A percentile compares a stretch with the other conserved stretches of the same genome.
phyloP scores from a whole-genome alignment of 352 stramenopile genomes.

The Phytophthora citricola region DNA sequence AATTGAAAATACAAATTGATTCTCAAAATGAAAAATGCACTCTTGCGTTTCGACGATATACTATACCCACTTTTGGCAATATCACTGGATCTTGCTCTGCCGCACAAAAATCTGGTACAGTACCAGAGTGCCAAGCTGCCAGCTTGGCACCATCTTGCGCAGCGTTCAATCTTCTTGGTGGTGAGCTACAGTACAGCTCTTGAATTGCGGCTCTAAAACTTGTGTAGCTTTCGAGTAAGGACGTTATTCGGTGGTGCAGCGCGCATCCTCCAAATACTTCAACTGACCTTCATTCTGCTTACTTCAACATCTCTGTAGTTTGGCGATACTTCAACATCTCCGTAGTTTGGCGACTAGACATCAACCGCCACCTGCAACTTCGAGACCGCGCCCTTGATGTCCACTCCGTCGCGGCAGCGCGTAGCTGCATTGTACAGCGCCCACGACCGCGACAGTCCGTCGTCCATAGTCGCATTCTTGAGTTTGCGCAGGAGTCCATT shows the following conservation, averaged over 20 bases:
- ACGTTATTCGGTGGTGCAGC: too few species aligned
- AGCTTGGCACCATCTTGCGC: too few species aligned
- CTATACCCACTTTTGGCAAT: not conserved
- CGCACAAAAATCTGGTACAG: not conserved
- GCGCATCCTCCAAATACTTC: conserved; percentile 7
- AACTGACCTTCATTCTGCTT: conserved; percentile 9
- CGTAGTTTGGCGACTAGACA: conserved; percentile 2
- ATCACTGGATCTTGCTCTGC: conserved; percentile 5
- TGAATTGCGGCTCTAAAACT: too few species aligned
- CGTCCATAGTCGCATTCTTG: conserved; percentile 60
- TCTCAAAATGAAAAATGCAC: not conserved
- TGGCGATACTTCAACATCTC: conserved; percentile 2
- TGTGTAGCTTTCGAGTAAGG: too few species aligned
- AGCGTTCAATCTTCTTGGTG: too few species aligned
- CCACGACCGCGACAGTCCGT: conserved; percentile 66
- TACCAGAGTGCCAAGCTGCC: too few species aligned
- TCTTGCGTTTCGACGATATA: conserved; percentile 4
- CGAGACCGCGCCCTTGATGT: conserved; percentile 2
- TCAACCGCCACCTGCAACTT: conserved; percentile 20
- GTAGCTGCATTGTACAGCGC: conserved; percentile 73
- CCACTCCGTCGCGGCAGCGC: conserved; percentile 24
- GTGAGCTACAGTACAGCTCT: too few species aligned
- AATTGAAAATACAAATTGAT: too few species aligned
- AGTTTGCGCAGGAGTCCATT: conserved; percentile 54
- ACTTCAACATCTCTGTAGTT: not conserved